phyloP scores from a whole-genome alignment of 352 stramenopile species.

The Pythium coloratum region DNA sequence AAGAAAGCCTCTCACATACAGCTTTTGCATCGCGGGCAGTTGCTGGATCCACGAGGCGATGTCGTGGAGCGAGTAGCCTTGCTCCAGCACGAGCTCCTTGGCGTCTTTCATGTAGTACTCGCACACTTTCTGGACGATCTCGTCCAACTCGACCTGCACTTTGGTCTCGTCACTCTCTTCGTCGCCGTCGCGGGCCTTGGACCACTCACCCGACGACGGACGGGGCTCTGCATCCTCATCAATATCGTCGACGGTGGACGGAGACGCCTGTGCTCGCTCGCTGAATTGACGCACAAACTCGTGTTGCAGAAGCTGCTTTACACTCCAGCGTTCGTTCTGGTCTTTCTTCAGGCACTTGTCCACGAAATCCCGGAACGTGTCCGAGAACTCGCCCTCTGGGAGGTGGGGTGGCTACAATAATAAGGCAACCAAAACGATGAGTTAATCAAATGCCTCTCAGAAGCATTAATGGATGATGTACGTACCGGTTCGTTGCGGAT shows the following conservation, averaged over 20 bases:
- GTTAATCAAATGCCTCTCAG: background rate
- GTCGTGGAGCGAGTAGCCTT: constrained; percentile 68
- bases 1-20: constrained; percentile 33
- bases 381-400: constrained; percentile 70
- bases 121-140: constrained; percentile 75
- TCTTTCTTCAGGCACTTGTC: constrained; percentile 84
- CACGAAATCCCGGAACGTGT: constrained; percentile 74
- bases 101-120: constrained; percentile 82
- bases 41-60: constrained; percentile 77
- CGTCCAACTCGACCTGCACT: constrained; percentile 69
- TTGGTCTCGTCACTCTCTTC: constrained; percentile 52
- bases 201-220: constrained; percentile 28
- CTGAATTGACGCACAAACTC: constrained; percentile 58
- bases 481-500: constrained; percentile 81
- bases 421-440: background rate
- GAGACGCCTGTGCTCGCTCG: constrained; percentile 9
- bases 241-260: constrained; percentile 25
- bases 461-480: background rate
- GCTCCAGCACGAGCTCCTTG: constrained; percentile 70
- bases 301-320: constrained; percentile 77
- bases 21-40: constrained; percentile 80
- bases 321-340: constrained; percentile 72
- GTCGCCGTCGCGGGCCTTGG: constrained; percentile 14
- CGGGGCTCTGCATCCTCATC: constrained; percentile 27
- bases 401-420: constrained; percentile 54